phyloP scores from a whole-genome alignment of 2,329 filamentous ascomycete genomes.

The Alternaria rosae region DNA sequence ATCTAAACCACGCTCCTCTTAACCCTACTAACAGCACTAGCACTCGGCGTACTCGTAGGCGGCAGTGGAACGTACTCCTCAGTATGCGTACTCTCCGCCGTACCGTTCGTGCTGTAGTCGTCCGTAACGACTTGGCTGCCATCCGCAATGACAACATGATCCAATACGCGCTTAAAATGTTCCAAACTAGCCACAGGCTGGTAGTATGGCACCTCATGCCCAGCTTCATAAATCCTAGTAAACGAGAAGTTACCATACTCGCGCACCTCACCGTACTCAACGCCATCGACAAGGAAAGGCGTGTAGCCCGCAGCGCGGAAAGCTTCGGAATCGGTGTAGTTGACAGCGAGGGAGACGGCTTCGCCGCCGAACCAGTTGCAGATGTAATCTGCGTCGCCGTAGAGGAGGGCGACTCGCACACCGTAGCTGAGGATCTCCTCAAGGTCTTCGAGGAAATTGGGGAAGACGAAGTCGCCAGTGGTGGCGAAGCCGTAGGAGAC shows the following conservation, averaged over 20 bases:
- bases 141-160: constrained; percentile 39
- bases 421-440: constrained; percentile 62
- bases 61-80: constrained; percentile 40
- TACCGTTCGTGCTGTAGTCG: constrained; percentile 42
- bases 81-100: constrained; percentile 41
- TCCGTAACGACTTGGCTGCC: constrained; percentile 36
- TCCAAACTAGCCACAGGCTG: constrained; percentile 43
- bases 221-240: constrained; percentile 60
- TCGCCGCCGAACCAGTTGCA: constrained; percentile 76
- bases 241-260: constrained; percentile 74
- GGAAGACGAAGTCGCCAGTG: constrained; percentile 57
- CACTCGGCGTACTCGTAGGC: constrained; percentile 24
- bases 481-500: constrained; percentile 55
- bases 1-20: background rate
- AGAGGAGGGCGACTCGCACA: constrained; percentile 63
- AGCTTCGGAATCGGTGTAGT: constrained; percentile 56
- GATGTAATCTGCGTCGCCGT: constrained; percentile 66
- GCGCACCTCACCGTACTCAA: constrained; percentile 69
- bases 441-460: constrained; percentile 56
- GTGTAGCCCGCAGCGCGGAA: constrained; percentile 76
- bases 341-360: constrained; percentile 67
- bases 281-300: constrained; percentile 69
- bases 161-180: constrained; percentile 39
- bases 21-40: background rate
- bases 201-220: constrained; percentile 60